These are phyloP conservation scores for Diddensiella caesifluorescens DNA, from an alignment of 805 yeast genomes.

Conservation along the genomic window DNA sequence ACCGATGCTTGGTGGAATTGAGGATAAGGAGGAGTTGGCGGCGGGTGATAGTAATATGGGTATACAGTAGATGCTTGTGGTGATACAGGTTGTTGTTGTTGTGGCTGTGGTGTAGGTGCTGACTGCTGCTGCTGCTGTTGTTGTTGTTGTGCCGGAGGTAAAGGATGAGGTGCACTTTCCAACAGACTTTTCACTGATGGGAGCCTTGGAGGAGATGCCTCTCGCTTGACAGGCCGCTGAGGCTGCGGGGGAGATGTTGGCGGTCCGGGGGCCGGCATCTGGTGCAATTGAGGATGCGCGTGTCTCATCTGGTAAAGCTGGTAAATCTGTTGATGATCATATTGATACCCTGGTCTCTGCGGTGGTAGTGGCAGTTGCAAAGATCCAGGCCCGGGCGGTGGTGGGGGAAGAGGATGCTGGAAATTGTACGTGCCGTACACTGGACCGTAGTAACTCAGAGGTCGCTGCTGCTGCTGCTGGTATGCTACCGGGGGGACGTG, in stretches of 20 bases:
- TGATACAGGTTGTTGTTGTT: constrained; percentile 2
- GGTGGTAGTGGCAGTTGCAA: too few species aligned
- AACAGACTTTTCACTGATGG: constrained; percentile 1
- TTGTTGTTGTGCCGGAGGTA: constrained; percentile 5
- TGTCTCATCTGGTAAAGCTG: constrained; percentile 1
- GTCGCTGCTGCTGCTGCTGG: constrained; percentile 6
- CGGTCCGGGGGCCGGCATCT: not conserved
- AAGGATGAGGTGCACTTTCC: constrained; percentile 1
- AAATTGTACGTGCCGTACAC: not conserved
- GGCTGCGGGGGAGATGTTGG: not conserved
- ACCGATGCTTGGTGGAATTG: constrained; percentile 2
- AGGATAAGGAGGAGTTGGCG: constrained; percentile 5
- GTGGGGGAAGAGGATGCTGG: not conserved
- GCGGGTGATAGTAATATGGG: constrained; percentile 1
- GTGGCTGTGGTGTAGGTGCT: not conserved
- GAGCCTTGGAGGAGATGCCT: not conserved
- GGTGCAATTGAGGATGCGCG: not conserved
- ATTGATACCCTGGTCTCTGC: too few species aligned
- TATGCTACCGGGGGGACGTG: not conserved
- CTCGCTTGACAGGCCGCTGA: not conserved
- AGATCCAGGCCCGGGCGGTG: too few species aligned
- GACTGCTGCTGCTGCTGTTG: constrained; percentile 7
- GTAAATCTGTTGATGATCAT: not conserved
- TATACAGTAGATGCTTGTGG: constrained; percentile 2
- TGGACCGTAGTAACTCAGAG: not conserved